Conservation (phyloP, 2,329 filamentous ascomycete species). For the Kalaharituber pfeilii region DNA sequence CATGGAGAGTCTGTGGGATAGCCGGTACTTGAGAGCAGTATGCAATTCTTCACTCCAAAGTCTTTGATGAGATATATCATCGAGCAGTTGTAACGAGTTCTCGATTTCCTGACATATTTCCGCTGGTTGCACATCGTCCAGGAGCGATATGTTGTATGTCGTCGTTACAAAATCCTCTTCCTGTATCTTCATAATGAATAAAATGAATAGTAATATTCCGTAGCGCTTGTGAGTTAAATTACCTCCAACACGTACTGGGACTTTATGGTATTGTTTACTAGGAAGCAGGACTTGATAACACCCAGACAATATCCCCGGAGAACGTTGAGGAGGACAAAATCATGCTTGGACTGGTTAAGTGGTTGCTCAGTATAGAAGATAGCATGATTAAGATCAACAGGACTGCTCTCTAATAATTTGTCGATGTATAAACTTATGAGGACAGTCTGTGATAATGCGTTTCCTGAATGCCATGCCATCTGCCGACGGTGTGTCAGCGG, state of each 20-base stretch:
- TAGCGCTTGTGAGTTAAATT: neutral
- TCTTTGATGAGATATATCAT: neutral
- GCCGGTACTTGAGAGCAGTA: conserved; percentile 44
- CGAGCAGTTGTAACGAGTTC: neutral
- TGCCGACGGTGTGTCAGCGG: conserved; percentile 29
- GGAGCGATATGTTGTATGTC: conserved; percentile 63
- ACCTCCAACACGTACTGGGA: neutral
- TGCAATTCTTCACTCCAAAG: conserved; percentile 25
- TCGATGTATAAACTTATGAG: conserved; percentile 89
- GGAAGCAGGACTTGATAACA: conserved; percentile 64
- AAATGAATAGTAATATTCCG: neutral
- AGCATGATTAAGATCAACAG: conserved; percentile 45
- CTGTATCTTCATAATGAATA: conserved; percentile 29
- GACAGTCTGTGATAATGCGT: conserved; percentile 82
- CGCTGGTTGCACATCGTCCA: conserved; percentile 43
- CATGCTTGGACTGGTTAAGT: neutral
- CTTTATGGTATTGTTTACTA: conserved; percentile 39
- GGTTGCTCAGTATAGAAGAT: conserved; percentile 34
- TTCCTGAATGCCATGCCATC: conserved; percentile 96
- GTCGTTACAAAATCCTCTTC: conserved; percentile 96
- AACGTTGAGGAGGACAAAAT: conserved; percentile 31
- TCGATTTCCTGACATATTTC: conserved; percentile 21
- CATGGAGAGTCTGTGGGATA: conserved; percentile 49
- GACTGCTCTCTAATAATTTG: conserved; percentile 54
- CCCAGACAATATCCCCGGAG: conserved; percentile 74